phyloP scores from a whole-genome alignment of 2,329 filamentous ascomycete species.

The Ilyonectria sp. region DNA sequence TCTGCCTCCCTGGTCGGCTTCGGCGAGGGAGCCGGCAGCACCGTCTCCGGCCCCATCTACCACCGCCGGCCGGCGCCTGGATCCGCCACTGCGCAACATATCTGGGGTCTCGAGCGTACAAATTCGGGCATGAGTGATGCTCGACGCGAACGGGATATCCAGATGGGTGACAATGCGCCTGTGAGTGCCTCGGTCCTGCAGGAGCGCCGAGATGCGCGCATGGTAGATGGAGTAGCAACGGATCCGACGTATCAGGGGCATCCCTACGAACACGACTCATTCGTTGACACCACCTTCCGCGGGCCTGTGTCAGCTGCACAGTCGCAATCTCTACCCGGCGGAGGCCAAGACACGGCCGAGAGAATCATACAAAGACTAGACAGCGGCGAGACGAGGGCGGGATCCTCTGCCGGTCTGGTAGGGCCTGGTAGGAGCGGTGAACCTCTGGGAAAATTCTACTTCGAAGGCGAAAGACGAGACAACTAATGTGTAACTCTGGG shows the following conservation, averaged over 20 bases:
- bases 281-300: conserved; percentile 76
- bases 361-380: conserved; percentile 73
- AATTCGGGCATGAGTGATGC: conserved; percentile 68
- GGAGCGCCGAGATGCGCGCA: conserved; percentile 73
- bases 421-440: conserved; percentile 62
- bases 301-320: conserved; percentile 65
- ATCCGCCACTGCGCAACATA: conserved; percentile 54
- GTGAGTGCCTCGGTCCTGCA: conserved; percentile 63
- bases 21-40: conserved; percentile 90
- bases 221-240: conserved; percentile 76
- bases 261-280: conserved; percentile 65
- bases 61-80: conserved; percentile 64
- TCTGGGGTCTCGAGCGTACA: conserved; percentile 65
- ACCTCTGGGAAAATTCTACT: conserved; percentile 71
- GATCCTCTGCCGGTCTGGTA: conserved; percentile 56
- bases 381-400: conserved; percentile 61
- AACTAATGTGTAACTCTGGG: conserved; percentile 18
- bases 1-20: conserved; percentile 90
- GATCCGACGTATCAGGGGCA: conserved; percentile 66
- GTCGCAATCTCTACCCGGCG: conserved; percentile 38
- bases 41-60: conserved; percentile 84
- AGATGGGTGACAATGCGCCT: conserved; percentile 58
- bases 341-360: conserved; percentile 71
- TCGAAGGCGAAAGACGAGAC: conserved; percentile 62
- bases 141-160: conserved; percentile 53